Conservation (phyloP, 176 grass and related monocot species). For the Raddia distichophylla region DNA sequence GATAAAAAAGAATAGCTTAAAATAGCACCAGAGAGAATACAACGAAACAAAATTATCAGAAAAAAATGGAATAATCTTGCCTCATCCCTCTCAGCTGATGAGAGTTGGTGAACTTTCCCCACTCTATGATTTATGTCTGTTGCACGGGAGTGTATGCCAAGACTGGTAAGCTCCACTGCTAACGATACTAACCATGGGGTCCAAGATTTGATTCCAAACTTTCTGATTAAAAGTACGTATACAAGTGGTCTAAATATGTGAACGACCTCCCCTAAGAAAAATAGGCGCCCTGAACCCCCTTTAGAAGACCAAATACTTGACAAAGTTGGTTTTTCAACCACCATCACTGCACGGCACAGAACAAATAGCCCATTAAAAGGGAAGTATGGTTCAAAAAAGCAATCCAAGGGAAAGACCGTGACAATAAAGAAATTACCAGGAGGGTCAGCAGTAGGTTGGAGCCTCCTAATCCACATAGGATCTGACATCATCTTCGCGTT, state of each 20-base stretch:
- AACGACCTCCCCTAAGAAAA: conserved; percentile 76
- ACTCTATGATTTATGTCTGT: conserved; percentile 51
- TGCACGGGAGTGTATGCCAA: conserved; percentile 74
- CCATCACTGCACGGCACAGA: conserved; percentile 27
- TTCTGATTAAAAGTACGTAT: conserved; percentile 88
- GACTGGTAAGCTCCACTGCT: conserved; percentile 73
- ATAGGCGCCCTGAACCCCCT: conserved; percentile 69
- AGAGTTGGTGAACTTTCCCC: conserved; percentile 70
- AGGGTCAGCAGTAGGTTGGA: conserved; percentile 40
- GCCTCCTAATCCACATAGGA: conserved; percentile 49
- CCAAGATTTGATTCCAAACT: conserved; percentile 93
- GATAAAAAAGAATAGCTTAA: conserved; percentile 21
- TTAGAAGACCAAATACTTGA: conserved; percentile 72
- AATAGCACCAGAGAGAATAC: conserved; percentile 34
- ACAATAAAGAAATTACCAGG: conserved; percentile 50
- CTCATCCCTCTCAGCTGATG: conserved; percentile 83
- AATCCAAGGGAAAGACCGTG: neutral
- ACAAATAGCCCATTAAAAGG: neutral
- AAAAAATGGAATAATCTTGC: conserved; percentile 55
- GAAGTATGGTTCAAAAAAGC: neutral
- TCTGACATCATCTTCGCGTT: conserved; percentile 72
- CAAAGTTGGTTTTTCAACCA: conserved; percentile 69
- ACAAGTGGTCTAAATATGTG: conserved; percentile 86
- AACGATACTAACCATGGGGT: conserved; percentile 91
- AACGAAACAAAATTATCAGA: conserved; percentile 1